phyloP scores from a whole-genome alignment of 495 filamentous ascomycete genomes.

The Neurospora tetrasperma region DNA sequence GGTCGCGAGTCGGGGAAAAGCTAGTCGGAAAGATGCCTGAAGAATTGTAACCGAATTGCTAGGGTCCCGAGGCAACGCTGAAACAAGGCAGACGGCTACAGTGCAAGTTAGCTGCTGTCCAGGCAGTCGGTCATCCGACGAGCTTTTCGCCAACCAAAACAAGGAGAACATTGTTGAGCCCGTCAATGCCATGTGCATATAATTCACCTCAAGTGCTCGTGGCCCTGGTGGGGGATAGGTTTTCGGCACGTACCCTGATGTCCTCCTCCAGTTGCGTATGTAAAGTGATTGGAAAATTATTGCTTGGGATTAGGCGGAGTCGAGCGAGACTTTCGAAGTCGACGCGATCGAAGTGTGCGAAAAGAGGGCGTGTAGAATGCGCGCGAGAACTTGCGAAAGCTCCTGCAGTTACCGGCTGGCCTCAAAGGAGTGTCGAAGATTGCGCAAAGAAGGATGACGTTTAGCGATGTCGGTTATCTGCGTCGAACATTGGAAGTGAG shows the following conservation, averaged over 20 bases:
- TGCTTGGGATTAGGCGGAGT: slow-evolving; percentile 13
- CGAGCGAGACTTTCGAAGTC: slow-evolving; percentile 26
- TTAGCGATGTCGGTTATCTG: slow-evolving; percentile 19
- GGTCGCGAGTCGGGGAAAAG: slow-evolving; percentile 10
- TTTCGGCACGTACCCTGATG: neutral
- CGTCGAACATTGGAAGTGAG: slow-evolving; percentile 1
- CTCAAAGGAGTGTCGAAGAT: slow-evolving; percentile 63
- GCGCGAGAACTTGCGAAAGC: slow-evolving; percentile 36
- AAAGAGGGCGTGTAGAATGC: slow-evolving; percentile 5
- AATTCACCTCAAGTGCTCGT: neutral
- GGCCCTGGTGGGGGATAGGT: neutral
- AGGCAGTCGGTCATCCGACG: slow-evolving; percentile 15
- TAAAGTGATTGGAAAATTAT: slow-evolving; percentile 1
- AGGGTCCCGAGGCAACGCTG: slow-evolving; percentile 18
- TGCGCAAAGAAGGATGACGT: slow-evolving; percentile 22
- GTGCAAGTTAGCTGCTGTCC: slow-evolving; percentile 18
- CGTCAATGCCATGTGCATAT: neutral
- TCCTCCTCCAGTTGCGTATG: neutral
- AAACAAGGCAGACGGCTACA: slow-evolving; percentile 25
- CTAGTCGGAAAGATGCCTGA: neutral
- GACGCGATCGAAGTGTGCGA: slow-evolving; percentile 27
- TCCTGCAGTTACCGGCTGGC: slow-evolving; percentile 91
- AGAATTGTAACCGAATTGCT: slow-evolving; percentile 8
- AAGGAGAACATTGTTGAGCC: neutral
- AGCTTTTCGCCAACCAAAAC: neutral